These are phyloP conservation scores for Helotiales sp. DNA, from an alignment of 2,329 filamentous ascomycete species.

Conservation along the genomic window DNA sequence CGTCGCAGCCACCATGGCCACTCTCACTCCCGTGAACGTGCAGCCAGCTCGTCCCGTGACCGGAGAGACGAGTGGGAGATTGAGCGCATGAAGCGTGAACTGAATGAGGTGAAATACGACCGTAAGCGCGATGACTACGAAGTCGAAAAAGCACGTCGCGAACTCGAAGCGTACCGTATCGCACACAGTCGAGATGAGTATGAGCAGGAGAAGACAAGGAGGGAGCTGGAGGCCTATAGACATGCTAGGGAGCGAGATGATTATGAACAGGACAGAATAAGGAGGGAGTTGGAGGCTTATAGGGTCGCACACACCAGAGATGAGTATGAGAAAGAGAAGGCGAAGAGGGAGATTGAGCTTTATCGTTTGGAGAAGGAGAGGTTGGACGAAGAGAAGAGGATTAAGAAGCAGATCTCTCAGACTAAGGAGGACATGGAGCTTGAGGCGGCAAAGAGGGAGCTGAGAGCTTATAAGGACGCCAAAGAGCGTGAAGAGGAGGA, in stretches of 20 bases:
- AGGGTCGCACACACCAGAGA: conserved; percentile 30
- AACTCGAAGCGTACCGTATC: conserved; percentile 14
- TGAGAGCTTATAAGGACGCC: conserved; percentile 41
- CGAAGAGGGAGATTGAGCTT: conserved; percentile 39
- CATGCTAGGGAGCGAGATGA: conserved; percentile 10
- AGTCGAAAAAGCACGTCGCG: conserved; percentile 39
- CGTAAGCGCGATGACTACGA: conserved; percentile 39
- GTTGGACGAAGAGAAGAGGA: conserved; percentile 39
- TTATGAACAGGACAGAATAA: conserved; percentile 39
- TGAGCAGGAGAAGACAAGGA: conserved; percentile 39
- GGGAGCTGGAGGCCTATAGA: conserved; percentile 16
- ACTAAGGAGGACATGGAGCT: conserved; percentile 26
- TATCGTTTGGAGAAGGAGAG: conserved; percentile 40
- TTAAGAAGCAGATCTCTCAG: conserved; percentile 13
- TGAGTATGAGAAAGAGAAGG: conserved; percentile 40
- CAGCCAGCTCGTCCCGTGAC: conserved; percentile 6
- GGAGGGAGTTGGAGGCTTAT: conserved; percentile 47
- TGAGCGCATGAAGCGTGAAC: background rate
- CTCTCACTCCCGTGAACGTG: conserved; percentile 8
- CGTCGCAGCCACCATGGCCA: background rate
- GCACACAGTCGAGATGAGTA: conserved; percentile 15
- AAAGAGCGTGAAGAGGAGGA: conserved; percentile 33
- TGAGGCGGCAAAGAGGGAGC: conserved; percentile 26
- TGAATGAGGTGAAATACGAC: background rate
- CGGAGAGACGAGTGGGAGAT: conserved; percentile 2